phyloP scores from a whole-genome alignment of 1,139 yeast genomes.

The Candida albicans region DNA sequence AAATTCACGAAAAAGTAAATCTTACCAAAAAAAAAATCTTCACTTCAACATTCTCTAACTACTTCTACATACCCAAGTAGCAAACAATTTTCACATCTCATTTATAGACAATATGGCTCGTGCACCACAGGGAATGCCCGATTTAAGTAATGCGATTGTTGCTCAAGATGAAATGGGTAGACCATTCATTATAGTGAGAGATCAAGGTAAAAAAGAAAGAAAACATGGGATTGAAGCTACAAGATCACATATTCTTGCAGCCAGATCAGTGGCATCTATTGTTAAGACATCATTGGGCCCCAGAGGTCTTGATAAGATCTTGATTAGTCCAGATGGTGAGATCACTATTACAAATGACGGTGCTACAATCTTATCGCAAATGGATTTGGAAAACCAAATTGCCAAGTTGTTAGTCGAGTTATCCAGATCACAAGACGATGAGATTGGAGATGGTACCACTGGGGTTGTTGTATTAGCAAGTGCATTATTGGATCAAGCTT shows the following conservation, averaged over 20 bases:
- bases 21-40: background rate
- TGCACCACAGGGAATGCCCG: slow-evolving; percentile 68
- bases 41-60: background rate
- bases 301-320: slow-evolving; percentile 94
- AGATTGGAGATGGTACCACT: slow-evolving; percentile 98
- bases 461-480: slow-evolving; percentile 98
- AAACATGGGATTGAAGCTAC: slow-evolving; percentile 94
- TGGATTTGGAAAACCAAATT: slow-evolving; percentile 95
- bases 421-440: slow-evolving; percentile 95
- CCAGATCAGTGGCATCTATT: slow-evolving; percentile 91
- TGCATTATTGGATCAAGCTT: slow-evolving; percentile 90
- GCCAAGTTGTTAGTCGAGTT: slow-evolving; percentile 94
- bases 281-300: slow-evolving; percentile 95
- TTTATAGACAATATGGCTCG: slow-evolving; percentile 16
- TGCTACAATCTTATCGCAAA: slow-evolving; percentile 91
- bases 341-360: slow-evolving; percentile 98
- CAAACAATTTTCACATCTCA: too few relatives aligned
- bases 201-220: slow-evolving; percentile 92
- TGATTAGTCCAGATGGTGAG: slow-evolving; percentile 92
- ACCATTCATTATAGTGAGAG: slow-evolving; percentile 96
- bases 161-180: slow-evolving; percentile 99
- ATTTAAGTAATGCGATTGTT: slow-evolving; percentile 94
- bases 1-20: background rate
- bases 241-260: slow-evolving; percentile 92
- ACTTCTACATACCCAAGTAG: background rate